These are phyloP conservation scores for Cryoendolithus antarcticus DNA, from an alignment of 2,329 filamentous ascomycete species.

Conservation along the genomic window DNA sequence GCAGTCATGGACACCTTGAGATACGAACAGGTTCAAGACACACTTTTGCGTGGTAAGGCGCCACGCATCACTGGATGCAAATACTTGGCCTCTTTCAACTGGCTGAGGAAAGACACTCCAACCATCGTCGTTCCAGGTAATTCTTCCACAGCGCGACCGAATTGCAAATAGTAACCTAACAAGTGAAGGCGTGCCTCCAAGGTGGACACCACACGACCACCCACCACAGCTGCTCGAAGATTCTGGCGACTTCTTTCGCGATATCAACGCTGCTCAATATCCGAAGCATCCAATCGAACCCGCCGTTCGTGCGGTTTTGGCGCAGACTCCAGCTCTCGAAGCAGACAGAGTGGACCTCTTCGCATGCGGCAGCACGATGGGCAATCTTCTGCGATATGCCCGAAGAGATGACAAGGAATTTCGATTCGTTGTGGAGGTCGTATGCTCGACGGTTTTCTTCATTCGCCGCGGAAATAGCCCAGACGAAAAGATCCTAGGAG, in stretches of 20 bases:
- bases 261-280: constrained; percentile 41
- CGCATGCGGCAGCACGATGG: constrained; percentile 47
- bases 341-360: constrained; percentile 39
- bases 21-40: too few species aligned
- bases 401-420: too few species aligned
- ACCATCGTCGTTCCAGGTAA: constrained; percentile 36
- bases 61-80: constrained; percentile 14
- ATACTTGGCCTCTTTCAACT: constrained; percentile 42
- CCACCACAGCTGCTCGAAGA: constrained; percentile 31
- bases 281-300: constrained; percentile 41
- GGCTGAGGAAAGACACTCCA: constrained; percentile 27
- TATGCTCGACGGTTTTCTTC: too few species aligned
- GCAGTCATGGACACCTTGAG: too few species aligned
- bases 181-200: constrained; percentile 40
- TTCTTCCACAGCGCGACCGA: constrained; percentile 4
- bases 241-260: constrained; percentile 39
- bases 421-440: too few species aligned
- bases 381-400: too few species aligned
- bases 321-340: constrained; percentile 25
- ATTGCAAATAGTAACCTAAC: too few species aligned
- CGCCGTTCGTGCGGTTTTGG: constrained; percentile 32
- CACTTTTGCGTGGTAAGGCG: too few species aligned
- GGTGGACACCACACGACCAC: constrained; percentile 34
- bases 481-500: too few species aligned
- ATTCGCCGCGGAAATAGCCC: too few species aligned